A percentile compares a stretch with the other conserved stretches of the same genome.
Conservation (phyloP, 805 yeast species). For the Yarrowia phangngaensis region DNA sequence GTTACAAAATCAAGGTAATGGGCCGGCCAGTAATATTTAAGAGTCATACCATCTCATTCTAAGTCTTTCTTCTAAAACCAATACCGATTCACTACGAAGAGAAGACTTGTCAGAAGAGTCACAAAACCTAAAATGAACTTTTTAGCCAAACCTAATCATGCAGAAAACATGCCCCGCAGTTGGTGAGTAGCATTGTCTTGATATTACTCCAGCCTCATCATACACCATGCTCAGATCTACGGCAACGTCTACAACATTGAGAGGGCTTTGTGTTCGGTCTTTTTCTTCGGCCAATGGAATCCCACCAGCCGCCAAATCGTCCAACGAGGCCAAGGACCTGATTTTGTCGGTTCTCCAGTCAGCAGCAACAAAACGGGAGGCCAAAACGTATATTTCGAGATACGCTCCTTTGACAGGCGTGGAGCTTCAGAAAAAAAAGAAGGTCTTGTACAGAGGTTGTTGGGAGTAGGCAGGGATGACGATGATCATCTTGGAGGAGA, state of each 20-base stretch:
- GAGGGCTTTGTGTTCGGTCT: too few relatives aligned
- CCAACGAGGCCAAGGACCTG: conserved; percentile 45
- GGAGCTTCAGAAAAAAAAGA: conserved; percentile 39
- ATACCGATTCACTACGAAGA: too few relatives aligned
- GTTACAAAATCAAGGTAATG: too few relatives aligned
- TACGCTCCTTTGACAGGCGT: conserved; percentile 42
- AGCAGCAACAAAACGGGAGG: conserved; percentile 92
- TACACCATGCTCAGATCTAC: conserved; percentile 17
- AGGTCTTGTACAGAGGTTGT: conserved; percentile 38
- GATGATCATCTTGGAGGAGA: background rate
- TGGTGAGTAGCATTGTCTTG: too few relatives aligned
- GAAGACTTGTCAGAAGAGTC: too few relatives aligned
- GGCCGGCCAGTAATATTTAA: too few relatives aligned
- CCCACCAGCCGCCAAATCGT: conserved; percentile 17
- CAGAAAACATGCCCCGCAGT: conserved; percentile 21
- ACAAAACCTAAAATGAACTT: too few relatives aligned
- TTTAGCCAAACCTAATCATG: conserved; percentile 24
- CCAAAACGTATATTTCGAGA: conserved; percentile 69
- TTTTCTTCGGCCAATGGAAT: too few relatives aligned
- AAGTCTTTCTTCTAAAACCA: too few relatives aligned
- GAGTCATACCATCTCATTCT: too few relatives aligned
- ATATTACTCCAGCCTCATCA: too few relatives aligned
- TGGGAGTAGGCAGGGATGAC: conserved; percentile 31
- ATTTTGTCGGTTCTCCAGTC: conserved; percentile 81
- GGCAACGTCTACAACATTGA: too few relatives aligned